Base-by-base conservation (phyloP, 1,139 yeast species). In the Trichomonascaceae sp. region DNA sequence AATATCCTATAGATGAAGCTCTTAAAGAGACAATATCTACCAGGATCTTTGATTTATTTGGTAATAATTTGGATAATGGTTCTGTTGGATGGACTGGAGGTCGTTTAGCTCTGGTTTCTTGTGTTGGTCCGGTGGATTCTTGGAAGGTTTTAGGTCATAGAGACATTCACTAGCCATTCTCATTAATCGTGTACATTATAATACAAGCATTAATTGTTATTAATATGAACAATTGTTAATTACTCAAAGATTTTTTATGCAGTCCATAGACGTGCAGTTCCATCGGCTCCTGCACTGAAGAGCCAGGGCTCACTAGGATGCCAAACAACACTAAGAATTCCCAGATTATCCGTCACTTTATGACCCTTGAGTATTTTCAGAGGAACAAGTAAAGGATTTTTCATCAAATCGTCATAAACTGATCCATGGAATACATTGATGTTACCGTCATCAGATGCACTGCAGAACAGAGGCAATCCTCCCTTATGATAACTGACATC, bases 261-360 rank as follows among this genome's bases (percentile, higher is more conserved):
- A 44, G 99, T 93, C 99, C 99, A 93, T 67, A 93, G 77, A 67
- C 96, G 84, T 18, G 97, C 98, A 53, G 93, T 85, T 58, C 96
- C 91, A 71, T 95, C 99, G 20, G 98, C 98, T 63, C 98, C 99
- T n/a, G 96, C 90, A 69, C 95, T 85, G 70, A 93, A 90, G 65
- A 93, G 77, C 99, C 99, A 93, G 1, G 99, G 97, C 72, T 95
- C 98, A 66, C 85, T 84, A 60, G 99, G 98, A 77, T 95, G 99
- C 99, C 99, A 93, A 53, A 81, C 81, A 54, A 87, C 80, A 68
- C 85, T 87, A 67, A 93, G 77, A n/a, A 93, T 96, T 65, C 99
- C 99, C 59, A 93, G 75, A 66, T 87, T 85, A 66, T 82, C 81
- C 39, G 82, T 75, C 52, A 89, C 79, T 69, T 85, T 84, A 73